These are phyloP conservation scores for Ajuga chamaepitys DNA, from an alignment of 257 asterid genomes.

Conservation along the genomic window DNA sequence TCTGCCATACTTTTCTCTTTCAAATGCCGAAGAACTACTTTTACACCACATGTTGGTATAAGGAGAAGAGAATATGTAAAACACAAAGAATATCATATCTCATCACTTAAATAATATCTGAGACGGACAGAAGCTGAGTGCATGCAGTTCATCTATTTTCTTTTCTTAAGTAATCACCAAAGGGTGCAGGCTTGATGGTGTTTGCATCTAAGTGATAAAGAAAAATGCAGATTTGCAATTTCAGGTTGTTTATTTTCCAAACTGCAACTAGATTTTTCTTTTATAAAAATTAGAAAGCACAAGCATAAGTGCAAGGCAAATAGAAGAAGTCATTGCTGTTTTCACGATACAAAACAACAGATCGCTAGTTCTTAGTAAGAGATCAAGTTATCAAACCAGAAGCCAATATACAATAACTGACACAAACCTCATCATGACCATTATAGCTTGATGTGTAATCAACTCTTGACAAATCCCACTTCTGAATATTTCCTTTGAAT, in stretches of 20 bases:
- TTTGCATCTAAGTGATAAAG: conserved; percentile 1
- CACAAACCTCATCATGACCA: conserved; percentile 94
- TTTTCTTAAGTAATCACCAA: not conserved
- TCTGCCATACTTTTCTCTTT: not conserved
- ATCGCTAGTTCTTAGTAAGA: not conserved
- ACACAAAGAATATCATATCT: not conserved
- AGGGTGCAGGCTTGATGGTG: not conserved
- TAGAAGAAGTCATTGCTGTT: conserved; percentile 4
- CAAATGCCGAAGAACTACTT: not conserved
- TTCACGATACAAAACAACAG: conserved; percentile 1
- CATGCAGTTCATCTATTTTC: not conserved
- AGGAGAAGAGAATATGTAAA: not conserved
- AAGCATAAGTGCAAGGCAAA: conserved; percentile 3
- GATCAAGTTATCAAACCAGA: not conserved
- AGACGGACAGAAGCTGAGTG: not conserved
- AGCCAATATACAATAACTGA: conserved; percentile 14
- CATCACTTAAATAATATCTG: not conserved
- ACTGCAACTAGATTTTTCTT: not conserved
- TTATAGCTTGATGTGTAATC: conserved; percentile 72
- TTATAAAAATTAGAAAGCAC: not conserved
- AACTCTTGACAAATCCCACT: conserved; percentile 76
- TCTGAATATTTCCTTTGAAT: conserved; percentile 92
- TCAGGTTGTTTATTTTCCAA: not conserved
- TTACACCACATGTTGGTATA: not conserved
- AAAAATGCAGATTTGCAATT: not conserved